Percentiles rank a stretch among this genome's conserved stretches.
phyloP scores from a whole-genome alignment of 2,329 filamentous ascomycete species.

The Eutypella sp. region DNA sequence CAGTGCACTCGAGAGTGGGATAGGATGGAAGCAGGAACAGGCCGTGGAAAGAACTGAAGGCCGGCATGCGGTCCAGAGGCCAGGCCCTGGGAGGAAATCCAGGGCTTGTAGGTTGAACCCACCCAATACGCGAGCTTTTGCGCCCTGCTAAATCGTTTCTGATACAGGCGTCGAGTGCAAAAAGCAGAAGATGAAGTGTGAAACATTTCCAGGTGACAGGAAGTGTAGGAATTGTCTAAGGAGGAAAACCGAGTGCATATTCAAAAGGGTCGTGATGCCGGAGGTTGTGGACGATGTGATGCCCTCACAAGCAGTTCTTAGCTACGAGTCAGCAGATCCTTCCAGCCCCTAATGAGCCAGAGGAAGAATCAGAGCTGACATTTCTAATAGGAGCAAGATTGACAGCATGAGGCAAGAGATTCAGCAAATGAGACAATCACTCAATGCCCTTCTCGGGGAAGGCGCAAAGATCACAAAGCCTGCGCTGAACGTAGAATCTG shows the following conservation, averaged over 20 bases:
- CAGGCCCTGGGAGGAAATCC: constrained; percentile 8
- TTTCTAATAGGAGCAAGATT: constrained; percentile 10
- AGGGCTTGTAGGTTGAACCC: constrained; percentile 8
- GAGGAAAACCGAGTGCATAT: constrained; percentile 36
- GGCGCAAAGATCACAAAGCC: not conserved
- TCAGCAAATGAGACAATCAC: constrained; percentile 15
- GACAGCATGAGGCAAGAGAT: constrained; percentile 20
- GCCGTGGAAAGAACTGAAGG: not conserved
- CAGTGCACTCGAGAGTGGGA: not conserved
- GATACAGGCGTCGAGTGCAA: constrained; percentile 38
- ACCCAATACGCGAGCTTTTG: not conserved
- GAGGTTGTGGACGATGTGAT: constrained; percentile 14
- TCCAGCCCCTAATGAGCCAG: not conserved
- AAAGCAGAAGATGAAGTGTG: constrained; percentile 43
- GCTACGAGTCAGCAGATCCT: constrained; percentile 36
- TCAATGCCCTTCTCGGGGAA: constrained; percentile 14
- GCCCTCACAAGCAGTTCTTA: constrained; percentile 35
- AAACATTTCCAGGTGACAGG: constrained; percentile 34
- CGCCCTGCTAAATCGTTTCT: not conserved
- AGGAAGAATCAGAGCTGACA: constrained; percentile 1
- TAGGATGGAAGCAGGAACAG: not conserved
- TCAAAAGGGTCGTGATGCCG: constrained; percentile 22
- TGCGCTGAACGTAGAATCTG: not conserved
- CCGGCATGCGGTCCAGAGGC: constrained; percentile 9
- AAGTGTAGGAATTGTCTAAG: constrained; percentile 39